Percentiles rank a stretch among this genome's conserved stretches.
These are phyloP conservation scores for Kodamaea sagamina DNA, from an alignment of 805 yeast genomes.

Conservation along the genomic window DNA sequence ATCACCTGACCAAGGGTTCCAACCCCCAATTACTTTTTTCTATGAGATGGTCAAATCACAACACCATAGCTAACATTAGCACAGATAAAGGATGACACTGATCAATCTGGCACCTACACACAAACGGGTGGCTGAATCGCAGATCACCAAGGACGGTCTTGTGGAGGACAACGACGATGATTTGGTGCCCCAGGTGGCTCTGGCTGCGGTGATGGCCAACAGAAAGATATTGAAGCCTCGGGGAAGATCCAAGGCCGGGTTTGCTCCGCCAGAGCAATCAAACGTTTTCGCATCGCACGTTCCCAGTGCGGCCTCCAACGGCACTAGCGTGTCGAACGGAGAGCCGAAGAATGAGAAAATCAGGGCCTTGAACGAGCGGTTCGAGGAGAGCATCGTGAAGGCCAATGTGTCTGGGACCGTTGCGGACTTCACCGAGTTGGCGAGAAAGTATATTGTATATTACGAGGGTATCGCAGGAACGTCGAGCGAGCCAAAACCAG, in stretches of 20 bases:
- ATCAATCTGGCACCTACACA: slow-evolving; percentile 23
- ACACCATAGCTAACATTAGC: background rate
- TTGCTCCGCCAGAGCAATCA: background rate
- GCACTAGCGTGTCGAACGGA: background rate
- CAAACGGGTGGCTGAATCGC: slow-evolving; percentile 68
- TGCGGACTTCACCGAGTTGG: slow-evolving; percentile 56
- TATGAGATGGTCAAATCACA: slow-evolving; percentile 4
- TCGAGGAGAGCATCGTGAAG: slow-evolving; percentile 49
- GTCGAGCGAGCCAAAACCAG: slow-evolving; percentile 7
- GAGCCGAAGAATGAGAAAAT: slow-evolving; percentile 48
- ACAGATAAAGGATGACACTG: background rate
- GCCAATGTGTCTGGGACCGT: slow-evolving; percentile 47
- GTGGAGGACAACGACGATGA: slow-evolving; percentile 31
- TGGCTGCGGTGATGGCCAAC: slow-evolving; percentile 60
- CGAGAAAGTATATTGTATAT: slow-evolving; percentile 60
- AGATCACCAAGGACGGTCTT: slow-evolving; percentile 56
- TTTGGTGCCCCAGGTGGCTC: slow-evolving; percentile 47
- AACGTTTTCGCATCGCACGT: too few relatives aligned
- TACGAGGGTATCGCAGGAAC: slow-evolving; percentile 38
- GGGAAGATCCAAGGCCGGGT: slow-evolving; percentile 15
- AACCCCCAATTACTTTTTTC: slow-evolving; percentile 16
- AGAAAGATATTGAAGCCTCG: slow-evolving; percentile 70
- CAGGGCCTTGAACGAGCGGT: slow-evolving; percentile 66
- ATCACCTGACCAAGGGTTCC: slow-evolving; percentile 8
- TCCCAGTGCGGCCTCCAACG: background rate